Evolutionary conservation across 1,284 basidiomycete genomes (phyloP).

Genomic region (Laetiporus sulphureus): DNA sequence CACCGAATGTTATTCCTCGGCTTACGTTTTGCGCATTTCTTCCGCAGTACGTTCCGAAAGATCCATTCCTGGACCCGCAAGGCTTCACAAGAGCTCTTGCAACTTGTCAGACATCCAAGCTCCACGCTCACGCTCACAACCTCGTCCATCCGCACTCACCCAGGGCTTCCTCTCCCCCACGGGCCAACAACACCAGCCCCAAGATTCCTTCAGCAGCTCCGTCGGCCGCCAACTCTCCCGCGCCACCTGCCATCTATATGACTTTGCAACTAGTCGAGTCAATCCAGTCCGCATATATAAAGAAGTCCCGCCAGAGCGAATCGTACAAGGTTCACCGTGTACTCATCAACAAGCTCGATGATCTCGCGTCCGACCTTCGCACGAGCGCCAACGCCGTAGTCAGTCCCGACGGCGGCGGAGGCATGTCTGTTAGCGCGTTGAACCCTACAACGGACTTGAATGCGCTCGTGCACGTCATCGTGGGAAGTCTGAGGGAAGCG

Average conservation of each 20-base stretch:
- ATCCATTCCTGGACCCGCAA: conserved; percentile 67
- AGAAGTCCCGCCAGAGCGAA: conserved; percentile 42
- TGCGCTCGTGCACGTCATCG: conserved; percentile 26
- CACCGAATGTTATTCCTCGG: conserved; percentile 1
- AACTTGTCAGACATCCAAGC: conserved; percentile 19
- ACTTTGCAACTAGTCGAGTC: conserved; percentile 41
- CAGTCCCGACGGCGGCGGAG: conserved; percentile 12
- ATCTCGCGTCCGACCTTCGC: conserved; percentile 31
- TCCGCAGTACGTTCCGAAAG: conserved; percentile 51
- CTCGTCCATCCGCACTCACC: conserved; percentile 11
- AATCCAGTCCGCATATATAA: conserved; percentile 46
- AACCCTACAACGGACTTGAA: conserved; percentile 40
- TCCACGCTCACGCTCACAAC: conserved; percentile 15
- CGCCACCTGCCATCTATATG: conserved; percentile 27
- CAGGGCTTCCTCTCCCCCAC: conserved; percentile 9
- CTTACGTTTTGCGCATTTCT: conserved; percentile 5
- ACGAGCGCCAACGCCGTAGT: conserved; percentile 19
- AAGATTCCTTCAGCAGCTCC: conserved; percentile 5
- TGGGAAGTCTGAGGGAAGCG: conserved; percentile 27
- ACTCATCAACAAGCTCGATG: conserved; percentile 46
- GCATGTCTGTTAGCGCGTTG: conserved; percentile 29
- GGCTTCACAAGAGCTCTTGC: conserved; percentile 33
- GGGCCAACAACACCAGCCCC: conserved; percentile 11
- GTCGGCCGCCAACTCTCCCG: conserved; percentile 4
- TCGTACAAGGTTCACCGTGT: conserved; percentile 56